Conservation (phyloP, 768 basidiomycete genomes). For the Leccinum aurantiacum region DNA sequence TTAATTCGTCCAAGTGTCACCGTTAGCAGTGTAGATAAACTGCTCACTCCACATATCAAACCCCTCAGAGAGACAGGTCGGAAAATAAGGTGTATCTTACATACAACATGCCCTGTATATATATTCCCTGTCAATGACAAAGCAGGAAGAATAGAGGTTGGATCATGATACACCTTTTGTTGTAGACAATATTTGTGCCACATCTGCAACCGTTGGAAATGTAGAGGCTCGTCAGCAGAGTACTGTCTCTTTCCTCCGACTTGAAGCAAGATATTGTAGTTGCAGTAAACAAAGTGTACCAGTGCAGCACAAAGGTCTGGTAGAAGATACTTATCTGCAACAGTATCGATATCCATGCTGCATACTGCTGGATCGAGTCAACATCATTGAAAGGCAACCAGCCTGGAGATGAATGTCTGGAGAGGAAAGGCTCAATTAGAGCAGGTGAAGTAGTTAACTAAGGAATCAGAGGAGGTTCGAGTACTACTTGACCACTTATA, state of each 20-base stretch:
- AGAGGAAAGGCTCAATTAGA: background rate
- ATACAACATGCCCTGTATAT: background rate
- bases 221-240: background rate
- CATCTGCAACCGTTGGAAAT: background rate
- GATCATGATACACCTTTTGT: background rate
- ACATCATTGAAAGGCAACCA: conserved; percentile 26
- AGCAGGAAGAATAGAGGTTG: background rate
- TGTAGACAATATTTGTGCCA: conserved; percentile 18
- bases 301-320: background rate
- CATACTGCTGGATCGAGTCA: conserved; percentile 14
- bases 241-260: background rate
- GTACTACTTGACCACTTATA: too few species aligned
- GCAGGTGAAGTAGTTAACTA: background rate
- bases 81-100: conserved; percentile 19
- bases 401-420: conserved; percentile 11
- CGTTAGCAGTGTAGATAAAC: conserved; percentile 24
- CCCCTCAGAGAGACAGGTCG: conserved; percentile 2
- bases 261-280: background rate
- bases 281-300: background rate
- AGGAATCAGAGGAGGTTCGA: too few species aligned
- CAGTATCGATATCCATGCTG: conserved; percentile 11
- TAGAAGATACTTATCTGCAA: conserved; percentile 17
- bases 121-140: background rate
- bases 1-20: too few species aligned
- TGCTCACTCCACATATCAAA: background rate